A percentile compares a stretch with the other conserved stretches of the same genome.
Conservation (phyloP, 2,329 filamentous ascomycete species). For the Cytospora schulzeri region DNA sequence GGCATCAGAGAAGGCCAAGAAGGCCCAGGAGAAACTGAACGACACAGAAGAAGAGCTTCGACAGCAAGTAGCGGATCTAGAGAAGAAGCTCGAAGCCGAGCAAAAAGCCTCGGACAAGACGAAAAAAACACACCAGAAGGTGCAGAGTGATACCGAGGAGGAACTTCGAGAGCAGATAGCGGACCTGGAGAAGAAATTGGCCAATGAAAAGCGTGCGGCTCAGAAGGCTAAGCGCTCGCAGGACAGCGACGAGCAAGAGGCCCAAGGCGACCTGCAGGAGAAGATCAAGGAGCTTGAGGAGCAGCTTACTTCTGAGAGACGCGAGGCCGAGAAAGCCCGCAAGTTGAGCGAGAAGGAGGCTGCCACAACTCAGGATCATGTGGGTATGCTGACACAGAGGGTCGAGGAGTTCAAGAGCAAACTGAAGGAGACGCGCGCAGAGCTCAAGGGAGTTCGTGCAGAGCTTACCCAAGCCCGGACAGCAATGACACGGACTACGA, state of each 20-base stretch:
- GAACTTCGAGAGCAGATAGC: conserved; percentile 43
- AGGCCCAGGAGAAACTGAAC: conserved; percentile 34
- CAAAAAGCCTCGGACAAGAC: conserved; percentile 46
- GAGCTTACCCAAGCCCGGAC: conserved; percentile 45
- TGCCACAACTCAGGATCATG: conserved; percentile 63
- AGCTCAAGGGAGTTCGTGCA: conserved; percentile 65
- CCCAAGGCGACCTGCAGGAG: conserved; percentile 35
- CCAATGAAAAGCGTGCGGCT: conserved; percentile 25
- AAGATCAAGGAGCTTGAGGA: conserved; percentile 45
- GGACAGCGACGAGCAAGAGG: conserved; percentile 37
- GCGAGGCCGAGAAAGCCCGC: conserved; percentile 34
- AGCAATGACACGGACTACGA: conserved; percentile 26
- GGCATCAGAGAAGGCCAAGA: conserved; percentile 37
- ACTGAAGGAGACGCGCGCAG: conserved; percentile 68
- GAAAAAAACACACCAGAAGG: conserved; percentile 30
- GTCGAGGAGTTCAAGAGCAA: conserved; percentile 71
- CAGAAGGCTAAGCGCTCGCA: conserved; percentile 40
- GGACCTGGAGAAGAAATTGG: conserved; percentile 37
- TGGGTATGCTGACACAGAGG: conserved; percentile 68
- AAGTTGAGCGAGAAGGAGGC: conserved; percentile 56
- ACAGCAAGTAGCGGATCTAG: conserved; percentile 20
- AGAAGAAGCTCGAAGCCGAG: conserved; percentile 62
- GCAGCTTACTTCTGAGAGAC: conserved; percentile 38
- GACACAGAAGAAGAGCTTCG: conserved; percentile 21
- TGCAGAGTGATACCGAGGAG: conserved; percentile 46